phyloP scores from a whole-genome alignment of 129 eudicot genomes.

The Artemisia argyi region DNA sequence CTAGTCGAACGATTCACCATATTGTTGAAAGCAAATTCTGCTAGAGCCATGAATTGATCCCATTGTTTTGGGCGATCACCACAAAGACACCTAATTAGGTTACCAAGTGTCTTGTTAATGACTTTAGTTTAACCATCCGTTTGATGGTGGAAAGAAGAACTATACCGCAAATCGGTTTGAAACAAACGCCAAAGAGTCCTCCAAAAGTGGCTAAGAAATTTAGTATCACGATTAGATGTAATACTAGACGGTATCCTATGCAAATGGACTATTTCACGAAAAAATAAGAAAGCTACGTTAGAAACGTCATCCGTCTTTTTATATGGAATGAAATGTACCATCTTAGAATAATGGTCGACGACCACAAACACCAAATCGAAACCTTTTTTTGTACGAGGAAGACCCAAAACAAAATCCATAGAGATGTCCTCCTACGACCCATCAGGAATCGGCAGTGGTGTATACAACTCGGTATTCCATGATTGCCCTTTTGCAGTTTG shows the following conservation, averaged over 20 bases:
- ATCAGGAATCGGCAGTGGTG: no score
- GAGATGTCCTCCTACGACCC: no score
- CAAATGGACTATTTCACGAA: not conserved
- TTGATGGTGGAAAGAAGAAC: not conserved
- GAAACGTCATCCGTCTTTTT: not conserved
- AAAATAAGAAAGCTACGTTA: not conserved
- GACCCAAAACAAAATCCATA: not conserved
- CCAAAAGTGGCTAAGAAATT: slow-evolving; percentile 1
- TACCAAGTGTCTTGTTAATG: not conserved
- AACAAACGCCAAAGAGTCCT: not conserved
- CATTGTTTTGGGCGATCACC: not conserved
- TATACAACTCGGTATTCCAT: no score
- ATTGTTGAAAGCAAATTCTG: slow-evolving; percentile 5
- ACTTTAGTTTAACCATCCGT: not conserved
- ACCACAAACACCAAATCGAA: not conserved
- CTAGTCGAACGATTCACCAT: not conserved
- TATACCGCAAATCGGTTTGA: not conserved
- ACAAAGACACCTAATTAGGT: not conserved
- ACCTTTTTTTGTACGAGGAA: not conserved
- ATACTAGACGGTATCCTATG: not conserved
- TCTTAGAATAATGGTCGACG: not conserved
- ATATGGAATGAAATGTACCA: not conserved
- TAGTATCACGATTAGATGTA: not conserved
- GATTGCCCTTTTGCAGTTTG: no score
- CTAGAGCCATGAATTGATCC: not conserved